phyloP scores from a whole-genome alignment of 2,329 filamentous ascomycete species.

The Colletotrichum spinosum region DNA sequence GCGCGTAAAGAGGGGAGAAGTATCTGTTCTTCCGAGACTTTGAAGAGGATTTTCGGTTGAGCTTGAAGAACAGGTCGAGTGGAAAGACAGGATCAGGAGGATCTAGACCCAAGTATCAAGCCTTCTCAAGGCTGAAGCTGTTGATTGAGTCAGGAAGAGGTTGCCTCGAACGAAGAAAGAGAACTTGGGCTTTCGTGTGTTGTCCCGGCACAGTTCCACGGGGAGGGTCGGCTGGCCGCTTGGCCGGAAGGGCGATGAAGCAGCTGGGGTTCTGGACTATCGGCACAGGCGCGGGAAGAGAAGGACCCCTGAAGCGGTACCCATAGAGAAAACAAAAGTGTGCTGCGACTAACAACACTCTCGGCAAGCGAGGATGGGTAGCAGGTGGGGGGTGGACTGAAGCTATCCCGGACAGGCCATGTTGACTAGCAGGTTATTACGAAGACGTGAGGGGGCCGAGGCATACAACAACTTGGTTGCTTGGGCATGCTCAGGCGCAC shows the following conservation, averaged over 20 bases:
- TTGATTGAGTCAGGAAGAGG: conserved; percentile 26
- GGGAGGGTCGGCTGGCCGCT: conserved; percentile 9
- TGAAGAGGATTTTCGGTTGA: background rate
- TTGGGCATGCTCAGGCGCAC: conserved; percentile 18
- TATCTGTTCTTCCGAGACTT: background rate
- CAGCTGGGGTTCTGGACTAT: conserved; percentile 10
- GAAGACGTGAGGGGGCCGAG: conserved; percentile 12
- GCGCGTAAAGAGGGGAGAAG: conserved; percentile 8
- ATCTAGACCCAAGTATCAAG: background rate
- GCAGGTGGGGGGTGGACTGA: conserved; percentile 28
- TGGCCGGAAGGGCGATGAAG: conserved; percentile 22
- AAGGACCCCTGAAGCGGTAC: conserved; percentile 22
- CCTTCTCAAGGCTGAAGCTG: conserved; percentile 19
- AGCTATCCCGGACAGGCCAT: conserved; percentile 32
- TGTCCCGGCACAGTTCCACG: background rate
- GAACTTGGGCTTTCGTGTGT: conserved; percentile 6
- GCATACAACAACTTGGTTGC: conserved; percentile 5
- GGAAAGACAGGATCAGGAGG: background rate
- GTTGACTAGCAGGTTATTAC: conserved; percentile 21
- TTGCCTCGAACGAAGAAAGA: conserved; percentile 12
- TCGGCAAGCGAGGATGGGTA: conserved; percentile 17
- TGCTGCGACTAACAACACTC: conserved; percentile 4
- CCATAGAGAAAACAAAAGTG: conserved; percentile 14
- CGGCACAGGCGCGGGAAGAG: conserved; percentile 18
- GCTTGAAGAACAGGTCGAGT: conserved; percentile 1